These are phyloP conservation scores for Pittosporum tobira DNA, from an alignment of 129 eudicot species.

Conservation along the genomic window DNA sequence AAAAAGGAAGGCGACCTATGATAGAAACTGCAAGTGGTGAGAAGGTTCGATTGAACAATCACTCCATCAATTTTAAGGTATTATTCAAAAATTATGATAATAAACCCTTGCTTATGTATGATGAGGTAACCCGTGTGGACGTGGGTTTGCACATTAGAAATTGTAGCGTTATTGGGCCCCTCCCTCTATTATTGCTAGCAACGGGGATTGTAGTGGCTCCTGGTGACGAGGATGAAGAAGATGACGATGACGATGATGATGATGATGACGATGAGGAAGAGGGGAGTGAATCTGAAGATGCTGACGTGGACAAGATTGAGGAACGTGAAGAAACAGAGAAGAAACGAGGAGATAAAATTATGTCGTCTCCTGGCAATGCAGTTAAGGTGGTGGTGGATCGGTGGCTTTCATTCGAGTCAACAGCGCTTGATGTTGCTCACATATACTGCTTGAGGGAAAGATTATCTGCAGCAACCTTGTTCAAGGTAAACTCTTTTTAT, in stretches of 20 bases:
- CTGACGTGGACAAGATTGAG: slow-evolving; percentile 31
- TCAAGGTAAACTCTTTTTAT: slow-evolving; percentile 40
- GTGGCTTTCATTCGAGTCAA: slow-evolving; percentile 74
- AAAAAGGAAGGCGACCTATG: slow-evolving; percentile 23
- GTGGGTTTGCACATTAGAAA: slow-evolving; percentile 55
- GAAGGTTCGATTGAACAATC: slow-evolving; percentile 60
- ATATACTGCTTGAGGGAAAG: slow-evolving; percentile 92
- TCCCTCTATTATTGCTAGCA: slow-evolving; percentile 68
- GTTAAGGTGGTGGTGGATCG: slow-evolving; percentile 77
- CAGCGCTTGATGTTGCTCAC: slow-evolving; percentile 87
- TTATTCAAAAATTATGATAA: slow-evolving; percentile 19
- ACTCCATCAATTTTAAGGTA: slow-evolving; percentile 40
- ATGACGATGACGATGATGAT: slow-evolving; percentile 21
- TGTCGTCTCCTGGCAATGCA: slow-evolving; percentile 70
- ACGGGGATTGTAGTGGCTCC: slow-evolving; percentile 90
- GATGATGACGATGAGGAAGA: slow-evolving; percentile 28
- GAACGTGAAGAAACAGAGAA: slow-evolving; percentile 24
- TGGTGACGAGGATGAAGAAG: slow-evolving; percentile 21
- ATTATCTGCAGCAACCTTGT: slow-evolving; percentile 64
- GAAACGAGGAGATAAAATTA: slow-evolving; percentile 33
- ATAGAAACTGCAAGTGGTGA: slow-evolving; percentile 51
- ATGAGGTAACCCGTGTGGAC: slow-evolving; percentile 89
- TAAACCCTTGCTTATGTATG: slow-evolving; percentile 52
- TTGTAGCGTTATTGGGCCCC: slow-evolving; percentile 61
- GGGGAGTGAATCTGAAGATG: slow-evolving; percentile 29